A percentile compares a stretch with the other conserved stretches of the same genome.
phyloP scores from a whole-genome alignment of 2,329 filamentous ascomycete species.

The Neocucurbitaria cava region DNA sequence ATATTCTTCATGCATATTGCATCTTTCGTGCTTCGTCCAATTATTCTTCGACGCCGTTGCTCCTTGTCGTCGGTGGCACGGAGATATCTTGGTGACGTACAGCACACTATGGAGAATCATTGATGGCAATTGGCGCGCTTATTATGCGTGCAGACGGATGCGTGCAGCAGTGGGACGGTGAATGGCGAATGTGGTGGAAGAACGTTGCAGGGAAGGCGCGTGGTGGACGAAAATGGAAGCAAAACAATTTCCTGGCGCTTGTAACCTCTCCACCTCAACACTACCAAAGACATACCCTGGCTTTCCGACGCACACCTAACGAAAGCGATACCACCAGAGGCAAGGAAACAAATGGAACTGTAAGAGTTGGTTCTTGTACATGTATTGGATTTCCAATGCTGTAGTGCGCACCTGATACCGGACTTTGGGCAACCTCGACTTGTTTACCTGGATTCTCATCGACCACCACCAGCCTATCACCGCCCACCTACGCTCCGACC shows the following conservation, averaged over 20 bases:
- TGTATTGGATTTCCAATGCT: not conserved
- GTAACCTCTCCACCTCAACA: not conserved
- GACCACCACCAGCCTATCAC: not conserved
- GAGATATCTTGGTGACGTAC: slow-evolving; percentile 1
- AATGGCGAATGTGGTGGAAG: slow-evolving; percentile 7
- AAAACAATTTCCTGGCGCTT: slow-evolving; percentile 16
- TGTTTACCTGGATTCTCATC: not conserved
- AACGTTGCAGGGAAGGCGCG: slow-evolving; percentile 13
- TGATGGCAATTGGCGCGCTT: slow-evolving; percentile 1
- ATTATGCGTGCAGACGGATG: not conserved
- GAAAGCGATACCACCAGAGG: not conserved
- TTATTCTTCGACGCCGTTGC: not conserved
- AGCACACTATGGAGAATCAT: not conserved
- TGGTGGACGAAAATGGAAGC: slow-evolving; percentile 12
- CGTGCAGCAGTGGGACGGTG: slow-evolving; percentile 4
- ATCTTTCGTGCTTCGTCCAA: not conserved
- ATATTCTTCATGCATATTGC: not conserved
- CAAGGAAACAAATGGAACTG: not conserved
- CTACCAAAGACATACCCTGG: slow-evolving; percentile 6
- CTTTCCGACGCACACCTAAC: not conserved
- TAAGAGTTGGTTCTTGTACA: not conserved
- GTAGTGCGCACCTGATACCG: not conserved
- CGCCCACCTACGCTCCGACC: not conserved
- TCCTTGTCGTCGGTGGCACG: slow-evolving; percentile 3
- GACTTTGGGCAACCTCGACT: not conserved